Conservation (phyloP, 2,329 filamentous ascomycete genomes). For the Cytospora paraplurivora region DNA sequence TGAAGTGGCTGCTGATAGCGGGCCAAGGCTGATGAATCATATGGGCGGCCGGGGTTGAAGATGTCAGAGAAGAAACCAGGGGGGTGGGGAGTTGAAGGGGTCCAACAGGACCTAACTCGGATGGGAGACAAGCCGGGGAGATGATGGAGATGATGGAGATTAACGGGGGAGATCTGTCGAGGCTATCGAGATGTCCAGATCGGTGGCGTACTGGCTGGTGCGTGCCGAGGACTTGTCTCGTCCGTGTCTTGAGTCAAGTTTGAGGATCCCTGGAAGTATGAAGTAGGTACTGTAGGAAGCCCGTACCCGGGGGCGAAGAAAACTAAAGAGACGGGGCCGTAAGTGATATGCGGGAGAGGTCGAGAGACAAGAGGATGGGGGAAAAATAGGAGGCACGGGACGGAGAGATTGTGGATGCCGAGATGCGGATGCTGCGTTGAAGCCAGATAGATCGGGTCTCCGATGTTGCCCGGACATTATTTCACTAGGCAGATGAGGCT, state of each 20-base stretch:
- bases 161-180: conserved; percentile 12
- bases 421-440: neutral
- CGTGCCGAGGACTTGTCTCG: conserved; percentile 14
- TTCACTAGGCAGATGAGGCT: neutral
- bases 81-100: neutral
- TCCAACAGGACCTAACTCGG: neutral
- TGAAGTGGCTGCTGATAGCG: conserved; percentile 24
- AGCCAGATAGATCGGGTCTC: conserved; percentile 8
- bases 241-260: conserved; percentile 24
- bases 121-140: neutral
- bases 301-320: conserved; percentile 4
- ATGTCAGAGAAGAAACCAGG: conserved; percentile 22
- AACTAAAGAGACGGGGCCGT: neutral
- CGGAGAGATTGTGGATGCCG: conserved; percentile 18
- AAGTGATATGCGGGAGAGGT: neutral
- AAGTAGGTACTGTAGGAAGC: neutral
- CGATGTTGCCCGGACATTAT: neutral
- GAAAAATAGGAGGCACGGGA: conserved; percentile 6
- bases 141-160: conserved; percentile 20
- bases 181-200: conserved; percentile 18
- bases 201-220: conserved; percentile 8
- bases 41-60: conserved; percentile 17
- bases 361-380: neutral
- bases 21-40: conserved; percentile 29
- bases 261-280: conserved; percentile 21